Evolutionary conservation across 208 protist species (phyloP).

Genomic region (Phytomonas serpens): DNA sequence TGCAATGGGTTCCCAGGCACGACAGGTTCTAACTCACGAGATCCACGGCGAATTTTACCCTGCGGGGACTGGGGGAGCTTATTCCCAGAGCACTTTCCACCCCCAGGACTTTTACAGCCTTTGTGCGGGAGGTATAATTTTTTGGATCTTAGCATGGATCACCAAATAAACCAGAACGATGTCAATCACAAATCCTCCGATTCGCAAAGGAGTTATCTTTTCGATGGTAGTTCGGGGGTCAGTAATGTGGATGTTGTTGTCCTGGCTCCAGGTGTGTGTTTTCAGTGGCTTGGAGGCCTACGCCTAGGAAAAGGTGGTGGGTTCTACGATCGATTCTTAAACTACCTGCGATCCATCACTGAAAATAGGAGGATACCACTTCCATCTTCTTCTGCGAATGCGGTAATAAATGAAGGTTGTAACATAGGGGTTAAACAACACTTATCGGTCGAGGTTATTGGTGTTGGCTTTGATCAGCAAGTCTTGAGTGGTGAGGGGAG

Average conservation of each 20-base stretch:
- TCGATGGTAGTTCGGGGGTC: background rate
- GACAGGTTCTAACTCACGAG: background rate
- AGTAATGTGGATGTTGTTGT: constrained; percentile 19
- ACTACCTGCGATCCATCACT: constrained; percentile 11
- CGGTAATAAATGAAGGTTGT: background rate
- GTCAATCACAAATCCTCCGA: background rate
- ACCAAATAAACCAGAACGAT: background rate
- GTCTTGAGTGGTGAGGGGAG: background rate
- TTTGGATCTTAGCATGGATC: background rate
- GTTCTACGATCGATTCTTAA: constrained; percentile 82
- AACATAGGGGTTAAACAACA: background rate
- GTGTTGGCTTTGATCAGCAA: constrained; percentile 10
- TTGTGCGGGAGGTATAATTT: background rate
- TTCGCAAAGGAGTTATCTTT: background rate
- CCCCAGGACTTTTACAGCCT: constrained; percentile 18
- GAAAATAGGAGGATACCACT: background rate
- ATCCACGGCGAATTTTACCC: constrained; percentile 20
- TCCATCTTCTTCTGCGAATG: background rate
- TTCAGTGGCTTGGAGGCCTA: constrained; percentile 29
- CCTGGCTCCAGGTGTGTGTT: constrained; percentile 64
- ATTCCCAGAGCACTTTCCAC: constrained; percentile 22
- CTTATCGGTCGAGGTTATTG: background rate
- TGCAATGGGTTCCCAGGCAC: background rate
- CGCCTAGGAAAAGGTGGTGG: constrained; percentile 80
- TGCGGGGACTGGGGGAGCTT: constrained; percentile 27